phyloP scores from a whole-genome alignment of 352 stramenopile species.

The Pythium monospermum region DNA sequence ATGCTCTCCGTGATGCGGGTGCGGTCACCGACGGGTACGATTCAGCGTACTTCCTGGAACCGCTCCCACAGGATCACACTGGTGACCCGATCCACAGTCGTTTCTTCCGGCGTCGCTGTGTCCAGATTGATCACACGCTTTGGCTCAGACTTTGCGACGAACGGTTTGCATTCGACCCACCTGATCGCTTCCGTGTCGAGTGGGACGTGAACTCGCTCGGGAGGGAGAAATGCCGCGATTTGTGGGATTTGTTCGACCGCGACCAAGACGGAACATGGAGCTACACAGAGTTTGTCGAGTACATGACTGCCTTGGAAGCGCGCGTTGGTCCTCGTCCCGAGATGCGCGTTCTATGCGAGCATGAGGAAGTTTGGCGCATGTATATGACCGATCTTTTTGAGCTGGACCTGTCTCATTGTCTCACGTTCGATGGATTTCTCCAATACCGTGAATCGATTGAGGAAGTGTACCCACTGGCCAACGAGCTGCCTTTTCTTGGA shows the following conservation, averaged over 20 bases:
- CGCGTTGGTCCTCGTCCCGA: conserved; percentile 9
- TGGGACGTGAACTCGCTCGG: conserved; percentile 43
- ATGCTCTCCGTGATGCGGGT: conserved; percentile 41
- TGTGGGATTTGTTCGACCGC: conserved; percentile 54
- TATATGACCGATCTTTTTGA: conserved; percentile 56
- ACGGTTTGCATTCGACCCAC: conserved; percentile 46
- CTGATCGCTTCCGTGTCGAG: conserved; percentile 24
- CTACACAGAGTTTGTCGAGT: conserved; percentile 59
- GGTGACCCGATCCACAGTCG: conserved; percentile 12
- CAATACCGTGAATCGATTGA: conserved; percentile 50
- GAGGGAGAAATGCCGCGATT: conserved; percentile 34
- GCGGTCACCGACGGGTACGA: conserved; percentile 48
- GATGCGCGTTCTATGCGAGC: conserved; percentile 29
- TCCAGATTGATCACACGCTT: conserved; percentile 10
- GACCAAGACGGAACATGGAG: conserved; percentile 50
- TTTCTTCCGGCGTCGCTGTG: conserved; percentile 32
- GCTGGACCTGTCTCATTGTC: conserved; percentile 25
- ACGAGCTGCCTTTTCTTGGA: conserved; percentile 34
- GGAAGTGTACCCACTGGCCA: conserved; percentile 27
- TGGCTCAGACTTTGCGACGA: conserved; percentile 18
- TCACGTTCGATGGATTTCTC: conserved; percentile 61
- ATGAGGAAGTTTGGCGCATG: conserved; percentile 56
- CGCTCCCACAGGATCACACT: conserved; percentile 15
- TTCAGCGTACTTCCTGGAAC: conserved; percentile 47
- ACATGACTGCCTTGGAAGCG: conserved; percentile 35